phyloP scores from a whole-genome alignment of 2,329 filamentous ascomycete genomes.

The Pestalotiopsis sp. region DNA sequence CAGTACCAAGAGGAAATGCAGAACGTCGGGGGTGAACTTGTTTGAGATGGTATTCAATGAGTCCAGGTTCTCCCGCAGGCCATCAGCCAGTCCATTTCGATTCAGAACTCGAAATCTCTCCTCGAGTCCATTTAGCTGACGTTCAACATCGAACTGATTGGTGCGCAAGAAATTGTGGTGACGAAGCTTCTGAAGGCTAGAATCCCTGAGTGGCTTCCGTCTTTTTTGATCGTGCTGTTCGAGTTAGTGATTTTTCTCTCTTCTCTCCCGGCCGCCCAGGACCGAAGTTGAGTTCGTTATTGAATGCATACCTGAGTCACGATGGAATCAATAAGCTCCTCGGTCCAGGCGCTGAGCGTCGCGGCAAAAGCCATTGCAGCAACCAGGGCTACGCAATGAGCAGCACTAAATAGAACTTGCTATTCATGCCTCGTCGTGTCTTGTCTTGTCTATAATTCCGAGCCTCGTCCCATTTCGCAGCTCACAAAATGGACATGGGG shows the following conservation, averaged over 20 bases:
- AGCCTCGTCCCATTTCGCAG: not conserved
- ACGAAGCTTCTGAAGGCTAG: constrained; percentile 53
- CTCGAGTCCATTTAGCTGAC: constrained; percentile 70
- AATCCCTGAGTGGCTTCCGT: constrained; percentile 50
- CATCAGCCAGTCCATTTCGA: constrained; percentile 78
- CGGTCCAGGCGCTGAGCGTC: constrained; percentile 64
- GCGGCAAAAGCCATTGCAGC: constrained; percentile 70
- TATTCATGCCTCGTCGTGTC: not conserved
- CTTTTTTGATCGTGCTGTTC: constrained; percentile 32
- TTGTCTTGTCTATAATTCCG: not conserved
- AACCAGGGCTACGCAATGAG: not conserved
- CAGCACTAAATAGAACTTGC: not conserved
- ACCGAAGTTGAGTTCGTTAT: not conserved
- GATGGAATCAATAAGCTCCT: constrained; percentile 70
- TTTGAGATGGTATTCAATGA: constrained; percentile 56
- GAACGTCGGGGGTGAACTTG: constrained; percentile 77
- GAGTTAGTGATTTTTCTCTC: constrained; percentile 22
- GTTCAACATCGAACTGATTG: constrained; percentile 74
- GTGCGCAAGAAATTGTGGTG: constrained; percentile 64
- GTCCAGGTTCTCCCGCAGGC: constrained; percentile 59
- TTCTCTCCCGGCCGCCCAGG: not conserved
- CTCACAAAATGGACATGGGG: not conserved
- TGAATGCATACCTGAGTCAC: constrained; percentile 53
- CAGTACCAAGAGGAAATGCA: constrained; percentile 78
- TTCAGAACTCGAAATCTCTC: constrained; percentile 85